Conservation (phyloP, 1,284 basidiomycete species). For the Sutorius eximius region DNA sequence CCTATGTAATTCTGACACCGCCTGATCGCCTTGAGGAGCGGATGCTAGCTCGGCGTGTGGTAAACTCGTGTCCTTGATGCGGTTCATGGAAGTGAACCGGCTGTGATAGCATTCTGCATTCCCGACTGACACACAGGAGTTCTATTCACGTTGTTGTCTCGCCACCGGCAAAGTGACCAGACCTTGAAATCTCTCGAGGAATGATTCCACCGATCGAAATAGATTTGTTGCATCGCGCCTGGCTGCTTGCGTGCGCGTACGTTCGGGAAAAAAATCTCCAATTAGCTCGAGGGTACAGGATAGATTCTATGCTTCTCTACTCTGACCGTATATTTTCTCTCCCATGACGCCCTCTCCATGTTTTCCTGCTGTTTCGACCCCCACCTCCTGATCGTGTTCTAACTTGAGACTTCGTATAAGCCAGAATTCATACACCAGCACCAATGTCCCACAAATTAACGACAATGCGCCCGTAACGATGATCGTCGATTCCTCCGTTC, state of each 20-base stretch:
- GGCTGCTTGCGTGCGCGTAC: not conserved
- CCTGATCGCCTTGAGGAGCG: conserved; percentile 24
- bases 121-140: conserved; percentile 1
- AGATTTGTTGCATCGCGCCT: not conserved
- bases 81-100: conserved; percentile 7
- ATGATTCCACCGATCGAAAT: not conserved
- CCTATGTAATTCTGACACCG: conserved; percentile 13
- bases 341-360: conserved; percentile 48
- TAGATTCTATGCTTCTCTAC: not conserved
- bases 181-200: not conserved
- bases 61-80: conserved; percentile 16
- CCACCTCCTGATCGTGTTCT: conserved; percentile 45
- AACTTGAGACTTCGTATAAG: conserved; percentile 44
- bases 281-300: not conserved
- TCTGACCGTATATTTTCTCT: conserved; percentile 25
- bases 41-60: conserved; percentile 12
- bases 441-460: conserved; percentile 40
- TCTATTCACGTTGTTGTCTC: not conserved
- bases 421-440: conserved; percentile 44
- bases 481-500: conserved; percentile 44
- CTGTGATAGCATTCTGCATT: conserved; percentile 2
- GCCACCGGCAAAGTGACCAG: not conserved
- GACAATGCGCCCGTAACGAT: conserved; percentile 44
- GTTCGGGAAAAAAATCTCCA: not conserved
- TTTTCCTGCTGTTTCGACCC: conserved; percentile 44